Evolutionary conservation across 768 basidiomycete species (phyloP).

Genomic region (Lactarius sanguifluus): DNA sequence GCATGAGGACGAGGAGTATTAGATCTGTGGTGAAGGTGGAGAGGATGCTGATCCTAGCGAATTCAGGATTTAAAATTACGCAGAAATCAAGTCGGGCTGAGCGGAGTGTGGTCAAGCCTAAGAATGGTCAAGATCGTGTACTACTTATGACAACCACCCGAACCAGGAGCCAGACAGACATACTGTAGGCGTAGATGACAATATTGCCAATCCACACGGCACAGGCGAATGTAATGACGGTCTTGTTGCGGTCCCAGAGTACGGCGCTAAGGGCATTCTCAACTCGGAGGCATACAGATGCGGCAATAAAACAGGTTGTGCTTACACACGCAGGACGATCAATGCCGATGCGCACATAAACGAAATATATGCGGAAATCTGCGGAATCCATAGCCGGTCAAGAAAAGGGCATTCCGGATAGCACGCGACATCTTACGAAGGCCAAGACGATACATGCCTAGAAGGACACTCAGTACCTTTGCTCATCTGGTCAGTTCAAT

Average conservation of each 20-base stretch:
- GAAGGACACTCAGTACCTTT: not conserved
- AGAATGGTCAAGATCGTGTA: not conserved
- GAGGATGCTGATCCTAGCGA: slow-evolving; percentile 5
- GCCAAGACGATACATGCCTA: slow-evolving; percentile 11
- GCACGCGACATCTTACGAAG: slow-evolving; percentile 14
- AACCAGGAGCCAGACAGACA: not conserved
- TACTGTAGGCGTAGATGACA: not conserved
- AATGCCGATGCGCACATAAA: slow-evolving; percentile 21
- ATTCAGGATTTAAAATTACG: not conserved
- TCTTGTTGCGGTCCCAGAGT: slow-evolving; percentile 16
- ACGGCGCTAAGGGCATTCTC: not conserved
- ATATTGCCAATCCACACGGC: not conserved
- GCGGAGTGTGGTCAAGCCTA: slow-evolving; percentile 2
- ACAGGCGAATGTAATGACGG: not conserved
- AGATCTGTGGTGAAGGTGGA: slow-evolving; percentile 16
- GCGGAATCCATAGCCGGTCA: not conserved
- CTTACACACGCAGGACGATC: slow-evolving; percentile 24
- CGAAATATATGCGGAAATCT: slow-evolving; percentile 19
- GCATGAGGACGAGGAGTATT: slow-evolving; percentile 21
- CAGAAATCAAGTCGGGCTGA: slow-evolving; percentile 7
- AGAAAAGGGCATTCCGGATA: not conserved
- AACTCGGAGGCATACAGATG: not conserved
- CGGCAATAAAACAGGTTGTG: no score
- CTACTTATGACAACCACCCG: not conserved
- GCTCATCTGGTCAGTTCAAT: not conserved